Conservation (phyloP, 176 grass and related monocot species). For the Carex scoparia region DNA sequence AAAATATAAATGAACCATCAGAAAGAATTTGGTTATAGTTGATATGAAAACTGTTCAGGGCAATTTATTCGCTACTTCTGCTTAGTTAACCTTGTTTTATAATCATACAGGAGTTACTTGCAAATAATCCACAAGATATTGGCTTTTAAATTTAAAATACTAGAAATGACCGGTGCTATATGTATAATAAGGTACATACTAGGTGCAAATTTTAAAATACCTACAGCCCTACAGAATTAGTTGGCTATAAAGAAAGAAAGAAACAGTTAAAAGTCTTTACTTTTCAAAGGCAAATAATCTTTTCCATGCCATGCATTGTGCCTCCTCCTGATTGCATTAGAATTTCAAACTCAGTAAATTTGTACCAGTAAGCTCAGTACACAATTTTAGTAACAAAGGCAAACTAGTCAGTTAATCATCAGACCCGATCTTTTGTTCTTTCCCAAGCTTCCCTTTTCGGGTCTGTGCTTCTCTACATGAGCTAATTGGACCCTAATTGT, state of each 20-base stretch:
- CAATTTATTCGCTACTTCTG: not conserved
- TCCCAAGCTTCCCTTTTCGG: not conserved
- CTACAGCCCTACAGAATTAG: constrained; percentile 6
- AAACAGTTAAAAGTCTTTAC: constrained; percentile 37
- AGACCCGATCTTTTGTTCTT: not conserved
- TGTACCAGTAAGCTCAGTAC: not conserved
- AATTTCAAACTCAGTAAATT: not conserved
- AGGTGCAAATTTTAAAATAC: not conserved
- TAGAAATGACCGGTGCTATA: not conserved
- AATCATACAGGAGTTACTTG: not conserved
- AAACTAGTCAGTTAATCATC: not conserved
- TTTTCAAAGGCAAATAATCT: constrained; percentile 85
- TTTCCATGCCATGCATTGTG: constrained; percentile 88
- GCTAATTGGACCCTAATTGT: not conserved
- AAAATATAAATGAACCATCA: not conserved
- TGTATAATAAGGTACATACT: not conserved
- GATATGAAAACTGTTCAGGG: not conserved
- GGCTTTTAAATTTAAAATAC: not conserved
- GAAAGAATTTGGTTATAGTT: not conserved
- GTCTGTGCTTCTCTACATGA: not conserved
- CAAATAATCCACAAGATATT: not conserved
- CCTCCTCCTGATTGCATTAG: constrained; percentile 59
- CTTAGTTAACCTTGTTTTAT: not conserved
- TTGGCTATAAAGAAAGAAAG: constrained; percentile 9
- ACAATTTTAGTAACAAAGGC: not conserved